Percentiles rank a stretch among this genome's conserved stretches.
Conservation (phyloP, 768 basidiomycete species). For the Tylopilus plumbeoviolaceoides region DNA sequence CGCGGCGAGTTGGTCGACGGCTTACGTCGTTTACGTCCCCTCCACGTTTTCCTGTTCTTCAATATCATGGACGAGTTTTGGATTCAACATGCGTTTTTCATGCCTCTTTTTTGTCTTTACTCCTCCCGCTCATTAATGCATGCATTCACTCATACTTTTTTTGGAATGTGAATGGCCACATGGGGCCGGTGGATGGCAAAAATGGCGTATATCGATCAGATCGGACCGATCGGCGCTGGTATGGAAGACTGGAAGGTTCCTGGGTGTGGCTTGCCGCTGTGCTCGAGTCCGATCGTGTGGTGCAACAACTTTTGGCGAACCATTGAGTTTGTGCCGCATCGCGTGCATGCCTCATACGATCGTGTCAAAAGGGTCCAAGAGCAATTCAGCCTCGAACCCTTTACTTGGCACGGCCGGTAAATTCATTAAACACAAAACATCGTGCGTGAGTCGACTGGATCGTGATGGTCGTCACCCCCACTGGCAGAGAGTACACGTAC, state of each 20-base stretch:
- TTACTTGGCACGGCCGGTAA: background rate
- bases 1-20: background rate
- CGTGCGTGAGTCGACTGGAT: too few species aligned
- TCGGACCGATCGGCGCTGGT: background rate
- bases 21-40: background rate
- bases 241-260: background rate
- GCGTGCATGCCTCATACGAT: too few species aligned
- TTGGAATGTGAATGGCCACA: background rate
- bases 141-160: background rate
- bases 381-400: background rate
- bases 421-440: too few species aligned
- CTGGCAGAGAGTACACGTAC: too few species aligned
- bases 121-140: background rate
- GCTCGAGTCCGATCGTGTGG: too few species aligned
- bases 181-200: background rate
- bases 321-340: background rate
- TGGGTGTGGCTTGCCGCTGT: background rate
- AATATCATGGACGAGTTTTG: background rate
- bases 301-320: too few species aligned
- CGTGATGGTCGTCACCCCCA: too few species aligned
- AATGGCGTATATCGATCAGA: background rate
- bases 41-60: background rate
- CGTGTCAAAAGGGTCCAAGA: background rate
- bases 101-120: background rate
- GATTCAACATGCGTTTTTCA: constrained; percentile 2